Percentiles rank a stretch among this genome's conserved stretches.
Evolutionary conservation across 176 grass and related monocot genomes (phyloP).

Genomic region (Triticum urartu): DNA sequence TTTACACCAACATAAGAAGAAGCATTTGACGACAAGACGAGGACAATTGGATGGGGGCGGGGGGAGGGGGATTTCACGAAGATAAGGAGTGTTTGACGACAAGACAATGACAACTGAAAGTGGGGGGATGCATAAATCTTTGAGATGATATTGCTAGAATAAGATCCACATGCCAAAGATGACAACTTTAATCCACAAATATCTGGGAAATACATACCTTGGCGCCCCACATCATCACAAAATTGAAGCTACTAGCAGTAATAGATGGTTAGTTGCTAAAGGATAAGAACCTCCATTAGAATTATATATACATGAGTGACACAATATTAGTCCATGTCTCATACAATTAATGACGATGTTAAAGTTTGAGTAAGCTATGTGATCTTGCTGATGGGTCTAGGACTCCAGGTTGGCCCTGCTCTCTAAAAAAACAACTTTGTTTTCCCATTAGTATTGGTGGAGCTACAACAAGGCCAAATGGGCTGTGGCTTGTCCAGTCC

Average conservation of each 20-base stretch:
- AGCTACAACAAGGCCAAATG: too few species aligned
- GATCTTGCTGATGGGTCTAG: conserved; percentile 14
- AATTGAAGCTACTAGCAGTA: conserved; percentile 20
- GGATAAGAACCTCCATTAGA: background rate
- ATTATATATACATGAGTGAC: conserved; percentile 26
- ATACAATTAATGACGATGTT: conserved; percentile 27
- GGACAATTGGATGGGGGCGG: too few species aligned
- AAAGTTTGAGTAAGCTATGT: conserved; percentile 27
- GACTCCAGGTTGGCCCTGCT: conserved; percentile 9
- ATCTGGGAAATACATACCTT: background rate
- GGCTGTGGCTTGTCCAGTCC: rapidly evolving
- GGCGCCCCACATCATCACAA: conserved; percentile 31
- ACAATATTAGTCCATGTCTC: conserved; percentile 17
- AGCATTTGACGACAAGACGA: too few species aligned
- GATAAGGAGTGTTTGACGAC: too few species aligned
- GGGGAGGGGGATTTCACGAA: too few species aligned
- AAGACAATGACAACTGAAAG: too few species aligned
- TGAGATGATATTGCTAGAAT: background rate
- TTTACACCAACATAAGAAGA: too few species aligned
- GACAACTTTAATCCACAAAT: conserved; percentile 10
- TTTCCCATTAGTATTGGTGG: background rate
- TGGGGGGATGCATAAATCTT: too few species aligned
- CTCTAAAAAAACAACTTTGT: conserved; percentile 34
- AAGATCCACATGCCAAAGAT: conserved; percentile 10
- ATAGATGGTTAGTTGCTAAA: conserved; percentile 22